Evolutionary conservation across 768 basidiomycete genomes (phyloP), one percentile per base, ranked within the genome.

Genomic region (Cystobasidium ongulense): DNA sequence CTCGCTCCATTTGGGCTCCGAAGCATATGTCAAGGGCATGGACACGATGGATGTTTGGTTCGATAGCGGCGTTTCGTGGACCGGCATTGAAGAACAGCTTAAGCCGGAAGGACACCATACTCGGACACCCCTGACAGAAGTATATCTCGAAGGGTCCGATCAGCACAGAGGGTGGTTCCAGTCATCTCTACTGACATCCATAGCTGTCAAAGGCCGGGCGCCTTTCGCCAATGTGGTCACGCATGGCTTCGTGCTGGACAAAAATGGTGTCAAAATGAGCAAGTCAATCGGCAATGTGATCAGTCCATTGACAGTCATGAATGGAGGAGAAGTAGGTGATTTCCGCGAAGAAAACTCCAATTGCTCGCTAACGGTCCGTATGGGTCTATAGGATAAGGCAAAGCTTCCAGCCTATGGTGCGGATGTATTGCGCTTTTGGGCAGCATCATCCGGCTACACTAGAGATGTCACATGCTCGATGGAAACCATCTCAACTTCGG

Each of bases 1-100:
- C 0, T 83, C 84, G 61, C 84, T 90, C 23, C 80, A 81, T 3
- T 82, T 83, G 63, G 82, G 84, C n/a, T 23, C 41, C 33, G 25
- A 73, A 29, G 27, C 52, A 0, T 93, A 89, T 87, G 81, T 83
- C 59, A 93, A 92, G 80, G 89, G 93, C 10, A 88, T 86, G 1
- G 95, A 99, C 80, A 99, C 95, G 1, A 92, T 98, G 88, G 95
- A 99, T 80, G 95, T 99, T 18, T 99, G 95, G 95, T 98, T 97
- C 77, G 95, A 99, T 81, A 94, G 91, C 77, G 95, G 95, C 2
- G 88, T 90, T 1, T 90, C 93, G 1, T 99, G 95, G 95, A 88
- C 91, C 1, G 85, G 91, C 84, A 82, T 95, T 21, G n/a, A 68
- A 1, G 78, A 79, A 1, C 61, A 74, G 1, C 77, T 36, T 61